Evolutionary conservation across 345 rosid species (phyloP).

Genomic region (Hirschfeldia incana): DNA sequence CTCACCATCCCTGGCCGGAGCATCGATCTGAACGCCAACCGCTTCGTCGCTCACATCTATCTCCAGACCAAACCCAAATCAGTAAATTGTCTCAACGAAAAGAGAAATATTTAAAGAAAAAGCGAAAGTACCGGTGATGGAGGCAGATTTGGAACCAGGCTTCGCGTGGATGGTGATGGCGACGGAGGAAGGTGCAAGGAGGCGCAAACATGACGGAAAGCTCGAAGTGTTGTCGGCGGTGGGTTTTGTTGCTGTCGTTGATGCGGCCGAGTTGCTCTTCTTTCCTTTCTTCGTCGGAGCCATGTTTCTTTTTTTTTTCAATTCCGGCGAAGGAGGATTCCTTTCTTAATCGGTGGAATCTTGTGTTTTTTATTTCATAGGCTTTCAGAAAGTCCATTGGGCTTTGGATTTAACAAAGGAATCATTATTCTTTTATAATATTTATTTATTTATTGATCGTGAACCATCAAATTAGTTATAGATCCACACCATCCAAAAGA

Average conservation of each 20-base stretch:
- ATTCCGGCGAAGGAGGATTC: conserved; percentile 14
- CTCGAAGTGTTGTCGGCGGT: conserved; percentile 10
- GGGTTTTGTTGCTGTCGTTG: conserved; percentile 43
- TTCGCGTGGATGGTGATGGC: conserved; percentile 94
- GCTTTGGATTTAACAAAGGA: too few species aligned
- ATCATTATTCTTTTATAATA: too few species aligned
- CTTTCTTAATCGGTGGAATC: not conserved
- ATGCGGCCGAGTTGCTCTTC: conserved; percentile 44
- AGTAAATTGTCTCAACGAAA: not conserved
- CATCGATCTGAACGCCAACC: conserved; percentile 84
- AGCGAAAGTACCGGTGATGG: conserved; percentile 63
- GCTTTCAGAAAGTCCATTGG: too few species aligned
- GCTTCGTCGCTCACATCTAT: conserved; percentile 69
- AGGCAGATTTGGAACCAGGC: conserved; percentile 87
- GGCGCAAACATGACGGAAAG: conserved; percentile 67
- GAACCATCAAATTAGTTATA: too few species aligned
- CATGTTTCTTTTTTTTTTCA: conserved; percentile 29
- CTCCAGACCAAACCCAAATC: conserved; percentile 38
- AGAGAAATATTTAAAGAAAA: not conserved
- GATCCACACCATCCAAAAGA: too few species aligned
- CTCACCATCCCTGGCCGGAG: conserved; percentile 93
- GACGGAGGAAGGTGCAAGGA: conserved; percentile 69
- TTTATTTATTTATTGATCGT: too few species aligned
- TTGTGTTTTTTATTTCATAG: not conserved
- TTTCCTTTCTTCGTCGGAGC: conserved; percentile 74